Base-by-base conservation (phyloP, 192 early-diverging fungal species). In the Spinellus fusiger region DNA sequence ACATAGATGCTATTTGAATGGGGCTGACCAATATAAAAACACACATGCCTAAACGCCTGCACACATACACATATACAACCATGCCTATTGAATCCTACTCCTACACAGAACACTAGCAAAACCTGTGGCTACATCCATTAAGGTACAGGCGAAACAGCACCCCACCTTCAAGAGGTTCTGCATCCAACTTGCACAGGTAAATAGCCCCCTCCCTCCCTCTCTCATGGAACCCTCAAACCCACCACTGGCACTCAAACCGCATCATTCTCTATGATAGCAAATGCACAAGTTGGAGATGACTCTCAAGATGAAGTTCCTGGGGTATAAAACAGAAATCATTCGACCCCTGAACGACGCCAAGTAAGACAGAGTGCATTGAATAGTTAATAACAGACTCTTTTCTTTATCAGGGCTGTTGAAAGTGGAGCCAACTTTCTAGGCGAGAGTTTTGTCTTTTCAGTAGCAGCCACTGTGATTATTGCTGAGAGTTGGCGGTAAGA, bases 211-310 rank as follows among this genome's bases (percentile, higher is more conserved):
- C 40, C 13, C 13, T 37, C 35, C 6, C 35, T 13, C 32, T 18
- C 33, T 25, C 16, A 3, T 7, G 31, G 13, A 34, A 6, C 50
- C 23, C 22, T 28, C 33, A 35, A 37, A 31, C 18, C 15, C 1
- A 35, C 15, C 35, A 37, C 20, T 35, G 13, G 25, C 22, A 38
- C 29, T 26, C 28, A 7, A 10, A n/a, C 35, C 13, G 13, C 23
- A 49, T 65, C 13, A 54, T 27, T 15, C 20, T n/a, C 12, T 28
- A 28, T 0, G 5, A 15, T 59, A 84, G 78, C 67, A 70, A 33
- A 78, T 86, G 1, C 87, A 89, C 51, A 74, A 82, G n/a, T 72
- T 85, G n/a, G 89, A 91, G 68, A 91, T 91, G 85, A 86, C 82
- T 49, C 78, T 87, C 64, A 89, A 89, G 66, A 89, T 91, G 87